These are phyloP conservation scores for Sporormia fimetaria DNA, from an alignment of 495 filamentous ascomycete genomes.

Conservation along the genomic window DNA sequence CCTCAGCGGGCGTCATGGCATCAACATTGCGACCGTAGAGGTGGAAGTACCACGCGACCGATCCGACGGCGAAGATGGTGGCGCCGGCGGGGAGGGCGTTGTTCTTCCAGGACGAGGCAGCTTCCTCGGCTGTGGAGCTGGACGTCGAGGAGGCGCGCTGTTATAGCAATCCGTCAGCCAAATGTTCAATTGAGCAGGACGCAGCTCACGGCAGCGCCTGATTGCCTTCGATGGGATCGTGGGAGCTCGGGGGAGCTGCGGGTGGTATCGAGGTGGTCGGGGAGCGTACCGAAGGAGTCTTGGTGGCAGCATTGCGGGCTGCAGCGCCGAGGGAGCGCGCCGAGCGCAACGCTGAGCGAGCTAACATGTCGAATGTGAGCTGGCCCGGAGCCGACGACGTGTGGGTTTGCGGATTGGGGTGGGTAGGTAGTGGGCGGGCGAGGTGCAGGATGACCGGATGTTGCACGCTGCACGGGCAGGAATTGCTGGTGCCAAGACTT, in stretches of 20 bases:
- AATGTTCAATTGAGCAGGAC: slow-evolving; percentile 6
- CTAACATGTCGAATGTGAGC: slow-evolving; percentile 56
- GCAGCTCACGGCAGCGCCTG: slow-evolving; percentile 3
- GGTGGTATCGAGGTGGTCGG: slow-evolving; percentile 15
- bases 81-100: slow-evolving; percentile 74
- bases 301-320: slow-evolving; percentile 47
- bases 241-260: slow-evolving; percentile 19
- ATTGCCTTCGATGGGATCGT: slow-evolving; percentile 23
- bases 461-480: too few relatives aligned
- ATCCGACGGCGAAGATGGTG: slow-evolving; percentile 73
- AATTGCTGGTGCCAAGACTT: too few relatives aligned
- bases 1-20: slow-evolving; percentile 87
- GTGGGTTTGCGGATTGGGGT: slow-evolving; percentile 23
- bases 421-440: slow-evolving; percentile 14
- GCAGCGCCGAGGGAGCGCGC: slow-evolving; percentile 63
- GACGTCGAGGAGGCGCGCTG: slow-evolving; percentile 56
- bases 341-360: slow-evolving; percentile 69
- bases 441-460: slow-evolving; percentile 20
- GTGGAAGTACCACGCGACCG: slow-evolving; percentile 90
- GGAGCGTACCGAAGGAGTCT: slow-evolving; percentile 48
- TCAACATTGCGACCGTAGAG: slow-evolving; percentile 78
- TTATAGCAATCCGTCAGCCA: slow-evolving; percentile 24
- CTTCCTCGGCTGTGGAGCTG: slow-evolving; percentile 41
- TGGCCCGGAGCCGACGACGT: slow-evolving; percentile 18
- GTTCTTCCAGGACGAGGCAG: slow-evolving; percentile 49